phyloP scores from a whole-genome alignment of 2,329 filamentous ascomycete species.

The Beauveria scarabaeidicola region DNA sequence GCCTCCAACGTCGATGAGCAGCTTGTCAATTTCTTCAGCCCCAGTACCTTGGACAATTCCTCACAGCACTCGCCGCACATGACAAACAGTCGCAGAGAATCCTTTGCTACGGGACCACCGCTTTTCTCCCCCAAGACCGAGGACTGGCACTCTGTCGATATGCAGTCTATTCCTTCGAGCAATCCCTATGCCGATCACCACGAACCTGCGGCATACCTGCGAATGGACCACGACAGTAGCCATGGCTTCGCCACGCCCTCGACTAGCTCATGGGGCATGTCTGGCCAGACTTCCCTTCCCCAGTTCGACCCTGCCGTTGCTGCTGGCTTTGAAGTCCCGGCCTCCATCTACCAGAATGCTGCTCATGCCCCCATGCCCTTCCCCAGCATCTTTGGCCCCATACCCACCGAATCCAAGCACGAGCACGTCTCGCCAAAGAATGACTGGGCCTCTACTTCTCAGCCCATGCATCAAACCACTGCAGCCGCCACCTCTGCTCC shows the following conservation, averaged over 20 bases:
- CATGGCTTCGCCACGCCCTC: slow-evolving; percentile 30
- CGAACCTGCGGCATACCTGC: slow-evolving; percentile 60
- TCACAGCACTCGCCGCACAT: slow-evolving; percentile 56
- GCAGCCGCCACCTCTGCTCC: slow-evolving; percentile 22
- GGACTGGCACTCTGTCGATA: slow-evolving; percentile 55
- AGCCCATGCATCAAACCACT: slow-evolving; percentile 48
- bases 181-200: slow-evolving; percentile 52
- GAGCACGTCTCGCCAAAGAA: slow-evolving; percentile 35
- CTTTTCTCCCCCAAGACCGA: slow-evolving; percentile 59
- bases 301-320: slow-evolving; percentile 55
- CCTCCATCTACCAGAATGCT: slow-evolving; percentile 44
- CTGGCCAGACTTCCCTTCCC: slow-evolving; percentile 64
- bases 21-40: slow-evolving; percentile 2
- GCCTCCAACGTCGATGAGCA: slow-evolving; percentile 5
- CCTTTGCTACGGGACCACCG: slow-evolving; percentile 46
- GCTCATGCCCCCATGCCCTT: slow-evolving; percentile 48
- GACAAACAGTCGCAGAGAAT: slow-evolving; percentile 54
- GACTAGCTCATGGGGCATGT: slow-evolving; percentile 45
- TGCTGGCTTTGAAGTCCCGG: slow-evolving; percentile 45
- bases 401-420: slow-evolving; percentile 44
- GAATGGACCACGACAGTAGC: slow-evolving; percentile 45
- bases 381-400: slow-evolving; percentile 44
- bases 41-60: slow-evolving; percentile 42
- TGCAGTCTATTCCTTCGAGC: slow-evolving; percentile 55
- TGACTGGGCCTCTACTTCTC: slow-evolving; percentile 45